Percentiles rank a stretch among this genome's conserved stretches.
These are phyloP conservation scores for Cymbopogon flexuosus DNA, from an alignment of 202 grass and related monocot genomes.

Conservation along the genomic window DNA sequence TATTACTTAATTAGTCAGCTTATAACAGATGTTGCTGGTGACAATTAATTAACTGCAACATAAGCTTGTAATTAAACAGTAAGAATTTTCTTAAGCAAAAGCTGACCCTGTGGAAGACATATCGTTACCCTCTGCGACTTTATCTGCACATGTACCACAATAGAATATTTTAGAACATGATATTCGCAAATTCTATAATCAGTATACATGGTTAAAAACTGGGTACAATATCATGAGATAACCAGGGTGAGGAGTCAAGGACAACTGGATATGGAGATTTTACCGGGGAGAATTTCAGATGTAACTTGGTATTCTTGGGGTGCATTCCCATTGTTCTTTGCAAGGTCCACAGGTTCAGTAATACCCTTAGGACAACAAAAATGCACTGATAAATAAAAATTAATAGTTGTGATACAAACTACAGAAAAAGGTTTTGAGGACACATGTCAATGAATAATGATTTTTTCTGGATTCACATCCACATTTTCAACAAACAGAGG, in stretches of 20 bases:
- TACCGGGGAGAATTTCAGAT: slow-evolving; percentile 37
- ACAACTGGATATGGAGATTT: neutral
- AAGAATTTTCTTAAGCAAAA: slow-evolving; percentile 16
- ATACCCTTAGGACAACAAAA: slow-evolving; percentile 36
- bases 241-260: neutral
- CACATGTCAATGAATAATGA: neutral
- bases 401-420: neutral
- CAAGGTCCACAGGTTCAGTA: slow-evolving; percentile 26
- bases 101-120: slow-evolving; percentile 36
- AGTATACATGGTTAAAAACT: slow-evolving; percentile 16
- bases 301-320: slow-evolving; percentile 22
- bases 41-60: neutral
- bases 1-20: neutral
- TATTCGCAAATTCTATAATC: slow-evolving; percentile 3
- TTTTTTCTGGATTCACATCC: slow-evolving; percentile 11
- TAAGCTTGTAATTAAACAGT: slow-evolving; percentile 6
- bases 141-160: slow-evolving; percentile 29
- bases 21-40: neutral
- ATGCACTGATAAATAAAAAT: slow-evolving; percentile 21
- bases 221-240: neutral
- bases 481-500: neutral
- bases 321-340: slow-evolving; percentile 25
- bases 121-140: slow-evolving; percentile 24
- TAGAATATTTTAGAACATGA: slow-evolving; percentile 27
- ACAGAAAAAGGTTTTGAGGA: neutral